Percentiles rank a stretch among this genome's conserved stretches.
Conservation (phyloP, 2,329 filamentous ascomycete genomes). For the Venturia pyrina region DNA sequence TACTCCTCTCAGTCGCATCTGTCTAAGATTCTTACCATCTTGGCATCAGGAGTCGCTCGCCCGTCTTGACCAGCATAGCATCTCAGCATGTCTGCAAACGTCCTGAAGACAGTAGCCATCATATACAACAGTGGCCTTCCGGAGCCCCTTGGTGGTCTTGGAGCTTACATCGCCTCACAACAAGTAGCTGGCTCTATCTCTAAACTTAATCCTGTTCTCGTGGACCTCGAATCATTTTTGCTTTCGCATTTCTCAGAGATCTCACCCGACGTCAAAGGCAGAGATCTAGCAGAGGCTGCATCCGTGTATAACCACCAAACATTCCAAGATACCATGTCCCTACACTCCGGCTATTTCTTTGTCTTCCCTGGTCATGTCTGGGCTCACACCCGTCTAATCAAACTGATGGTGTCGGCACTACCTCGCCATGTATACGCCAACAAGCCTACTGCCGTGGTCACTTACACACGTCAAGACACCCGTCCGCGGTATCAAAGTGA, state of each 20-base stretch:
- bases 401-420: neutral
- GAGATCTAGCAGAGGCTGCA: neutral
- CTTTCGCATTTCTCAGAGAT: neutral
- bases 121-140: neutral
- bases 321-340: neutral
- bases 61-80: too few relatives aligned
- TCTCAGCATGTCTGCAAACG: neutral
- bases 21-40: too few relatives aligned
- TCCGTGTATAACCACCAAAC: neutral
- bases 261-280: neutral
- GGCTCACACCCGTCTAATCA: neutral
- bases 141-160: constrained; percentile 1
- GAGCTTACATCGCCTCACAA: neutral
- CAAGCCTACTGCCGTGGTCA: too few relatives aligned
- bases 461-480: too few relatives aligned
- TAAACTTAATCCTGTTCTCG: neutral
- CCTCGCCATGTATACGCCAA: neutral
- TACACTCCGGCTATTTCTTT: neutral
- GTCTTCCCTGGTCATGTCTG: neutral
- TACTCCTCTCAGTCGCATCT: too few relatives aligned
- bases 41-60: too few relatives aligned
- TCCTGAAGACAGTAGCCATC: too few relatives aligned
- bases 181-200: neutral
- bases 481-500: too few relatives aligned
- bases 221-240: neutral